These are phyloP conservation scores for Phanerochaete carnosa DNA, from an alignment of 768 basidiomycete species.

Conservation along the genomic window DNA sequence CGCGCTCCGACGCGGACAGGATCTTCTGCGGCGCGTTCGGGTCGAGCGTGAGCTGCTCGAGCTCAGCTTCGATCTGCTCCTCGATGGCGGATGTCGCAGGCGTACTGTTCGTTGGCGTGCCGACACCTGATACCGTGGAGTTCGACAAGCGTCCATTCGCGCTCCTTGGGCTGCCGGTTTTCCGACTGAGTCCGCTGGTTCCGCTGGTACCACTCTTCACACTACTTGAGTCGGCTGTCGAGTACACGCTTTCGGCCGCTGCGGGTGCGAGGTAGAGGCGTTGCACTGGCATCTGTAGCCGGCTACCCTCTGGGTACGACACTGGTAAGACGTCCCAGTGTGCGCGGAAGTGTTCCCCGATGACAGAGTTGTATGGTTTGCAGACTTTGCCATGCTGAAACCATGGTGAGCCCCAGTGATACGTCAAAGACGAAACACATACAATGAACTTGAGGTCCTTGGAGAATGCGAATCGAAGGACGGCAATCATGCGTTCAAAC, in stretches of 20 bases:
- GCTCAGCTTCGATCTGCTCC: constrained; percentile 46
- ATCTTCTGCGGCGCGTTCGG: neutral
- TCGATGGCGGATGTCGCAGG: constrained; percentile 51
- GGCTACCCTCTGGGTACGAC: constrained; percentile 42
- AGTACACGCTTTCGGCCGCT: constrained; percentile 19
- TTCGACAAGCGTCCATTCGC: neutral
- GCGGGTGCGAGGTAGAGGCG: constrained; percentile 36
- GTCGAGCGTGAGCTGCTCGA: constrained; percentile 58
- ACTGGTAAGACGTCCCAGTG: constrained; percentile 81
- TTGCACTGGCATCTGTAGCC: constrained; percentile 43
- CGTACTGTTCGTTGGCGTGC: constrained; percentile 48
- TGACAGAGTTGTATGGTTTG: constrained; percentile 88
- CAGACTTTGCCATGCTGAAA: constrained; percentile 83
- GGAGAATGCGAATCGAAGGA: constrained; percentile 82
- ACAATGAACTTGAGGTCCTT: constrained; percentile 94
- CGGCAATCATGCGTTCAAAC: constrained; percentile 94
- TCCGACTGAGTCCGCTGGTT: constrained; percentile 55
- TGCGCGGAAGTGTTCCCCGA: constrained; percentile 85
- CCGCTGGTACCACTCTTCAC: constrained; percentile 54
- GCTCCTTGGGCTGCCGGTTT: constrained; percentile 41
- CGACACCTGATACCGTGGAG: constrained; percentile 25
- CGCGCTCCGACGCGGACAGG: neutral
- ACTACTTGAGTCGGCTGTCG: constrained; percentile 25
- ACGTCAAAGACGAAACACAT: constrained; percentile 27
- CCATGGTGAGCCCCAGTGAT: neutral